Base-by-base conservation (phyloP, 2,329 filamentous ascomycete genomes). In the Venturia carpophila region DNA sequence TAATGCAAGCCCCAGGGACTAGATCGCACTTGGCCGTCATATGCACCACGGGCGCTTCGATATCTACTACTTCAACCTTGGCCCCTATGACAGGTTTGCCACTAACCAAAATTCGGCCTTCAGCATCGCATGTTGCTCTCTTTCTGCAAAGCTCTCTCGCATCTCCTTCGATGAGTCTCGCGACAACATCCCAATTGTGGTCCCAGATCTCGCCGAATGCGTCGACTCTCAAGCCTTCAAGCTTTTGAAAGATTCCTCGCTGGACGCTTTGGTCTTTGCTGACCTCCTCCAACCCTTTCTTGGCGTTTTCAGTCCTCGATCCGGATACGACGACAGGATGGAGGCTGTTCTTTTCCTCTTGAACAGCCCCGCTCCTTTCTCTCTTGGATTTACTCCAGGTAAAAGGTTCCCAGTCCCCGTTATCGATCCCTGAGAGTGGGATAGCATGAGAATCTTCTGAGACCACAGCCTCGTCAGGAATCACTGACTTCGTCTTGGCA, bases 41-140 rank as follows among this genome's bases (percentile, higher is more conserved):
- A 19, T 21, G 43, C n/a, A 47, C 55, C n/a, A 24, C 45, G 19
- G 45, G 27, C n/a, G 55, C 9, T n/a, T 34, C 24, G 5, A 3
- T 37, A 34, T 55, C 27, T 5, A 41, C 34, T 17, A 64, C 11
- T 17, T 55, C 62, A 41, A 64, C 19, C n/a, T 49, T 52, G n/a
- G 19, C 34, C 19, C 82, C 82, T 70, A 80, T 78, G 49, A 55
- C 10, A 2, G 5, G 27, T 68, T 83, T 78, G 67, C 85, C 83
- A 68, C 82, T 82, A 47, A 85, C 85, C 67, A 87, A 80, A 21
- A 64, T 39, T 11, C 41, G 41, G 62, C 62, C 62, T 56, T 64
- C 47, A 3, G 43, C 62, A 41, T 64, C 47, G 62, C 41, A 34
- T 15, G 15, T 45, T 9, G 49, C 63, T n/a, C 41, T 55, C 10